These are phyloP conservation scores for Astrocystis sublimbata DNA, from an alignment of 495 filamentous ascomycete species.

Conservation along the genomic window DNA sequence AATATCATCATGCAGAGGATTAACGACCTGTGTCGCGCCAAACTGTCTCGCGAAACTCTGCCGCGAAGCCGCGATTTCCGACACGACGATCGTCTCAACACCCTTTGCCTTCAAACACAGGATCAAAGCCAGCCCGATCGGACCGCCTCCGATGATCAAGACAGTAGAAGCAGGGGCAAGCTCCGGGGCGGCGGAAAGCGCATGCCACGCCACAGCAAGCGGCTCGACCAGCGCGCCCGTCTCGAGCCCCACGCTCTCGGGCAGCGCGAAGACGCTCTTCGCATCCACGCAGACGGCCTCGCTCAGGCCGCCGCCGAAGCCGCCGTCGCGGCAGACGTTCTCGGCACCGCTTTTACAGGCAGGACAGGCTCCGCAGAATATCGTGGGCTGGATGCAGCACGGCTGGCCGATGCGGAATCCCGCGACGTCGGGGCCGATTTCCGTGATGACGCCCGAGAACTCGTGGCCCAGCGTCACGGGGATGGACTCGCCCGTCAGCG, in stretches of 20 bases:
- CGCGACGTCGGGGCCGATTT: constrained; percentile 55
- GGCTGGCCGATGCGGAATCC: constrained; percentile 54
- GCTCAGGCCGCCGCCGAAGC: constrained; percentile 61
- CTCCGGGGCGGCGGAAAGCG: constrained; percentile 50
- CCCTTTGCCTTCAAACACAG: constrained; percentile 55
- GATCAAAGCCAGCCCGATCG: constrained; percentile 62
- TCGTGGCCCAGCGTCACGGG: constrained; percentile 65
- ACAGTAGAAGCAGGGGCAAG: constrained; percentile 50
- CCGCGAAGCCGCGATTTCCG: constrained; percentile 54
- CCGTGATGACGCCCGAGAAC: constrained; percentile 60
- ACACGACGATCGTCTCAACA: constrained; percentile 55
- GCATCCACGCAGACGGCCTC: constrained; percentile 57
- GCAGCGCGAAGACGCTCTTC: constrained; percentile 44
- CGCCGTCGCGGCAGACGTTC: constrained; percentile 60
- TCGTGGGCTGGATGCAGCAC: constrained; percentile 60
- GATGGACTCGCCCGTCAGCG: constrained; percentile 55
- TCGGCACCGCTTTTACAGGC: constrained; percentile 51
- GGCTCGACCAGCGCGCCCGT: constrained; percentile 62
- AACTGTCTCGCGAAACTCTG: constrained; percentile 52
- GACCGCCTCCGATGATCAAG: constrained; percentile 62
- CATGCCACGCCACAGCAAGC: constrained; percentile 65
- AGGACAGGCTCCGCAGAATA: constrained; percentile 59
- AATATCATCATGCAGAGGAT: constrained; percentile 56
- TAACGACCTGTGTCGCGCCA: constrained; percentile 56
- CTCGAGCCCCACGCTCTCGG: constrained; percentile 52